phyloP scores from a whole-genome alignment of 2,329 filamentous ascomycete genomes.

The Taxawa tesnikishii region DNA sequence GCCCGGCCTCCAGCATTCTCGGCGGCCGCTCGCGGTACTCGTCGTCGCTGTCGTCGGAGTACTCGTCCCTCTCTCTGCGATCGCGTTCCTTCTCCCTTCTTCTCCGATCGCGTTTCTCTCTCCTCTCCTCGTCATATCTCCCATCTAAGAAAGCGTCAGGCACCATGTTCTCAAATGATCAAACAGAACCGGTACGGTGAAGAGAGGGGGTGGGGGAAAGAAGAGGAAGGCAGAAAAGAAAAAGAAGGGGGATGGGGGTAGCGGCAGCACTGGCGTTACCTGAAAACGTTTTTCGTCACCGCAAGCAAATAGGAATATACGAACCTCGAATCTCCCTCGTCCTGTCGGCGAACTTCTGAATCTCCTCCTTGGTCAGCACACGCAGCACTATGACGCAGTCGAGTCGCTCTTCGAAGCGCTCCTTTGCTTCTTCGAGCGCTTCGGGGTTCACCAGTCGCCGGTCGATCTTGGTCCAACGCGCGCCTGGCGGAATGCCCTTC shows the following conservation, averaged over 20 bases:
- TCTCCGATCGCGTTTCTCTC: conserved; percentile 11
- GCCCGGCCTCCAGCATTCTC: conserved; percentile 21
- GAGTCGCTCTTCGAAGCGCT: conserved; percentile 81
- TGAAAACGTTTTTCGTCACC: background rate
- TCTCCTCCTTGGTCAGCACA: conserved; percentile 78
- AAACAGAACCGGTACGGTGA: too few relatives aligned
- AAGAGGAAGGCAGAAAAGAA: background rate
- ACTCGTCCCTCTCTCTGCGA: conserved; percentile 20
- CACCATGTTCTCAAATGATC: background rate
- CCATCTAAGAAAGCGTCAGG: conserved; percentile 12
- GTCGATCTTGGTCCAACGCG: conserved; percentile 88
- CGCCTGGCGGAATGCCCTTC: conserved; percentile 44
- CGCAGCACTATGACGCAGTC: conserved; percentile 89
- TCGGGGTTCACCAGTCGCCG: conserved; percentile 81
- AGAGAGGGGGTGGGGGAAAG: too few relatives aligned
- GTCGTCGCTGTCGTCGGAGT: conserved; percentile 19
- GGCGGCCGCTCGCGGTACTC: conserved; percentile 16
- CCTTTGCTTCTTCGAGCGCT: conserved; percentile 73
- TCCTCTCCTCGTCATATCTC: conserved; percentile 13
- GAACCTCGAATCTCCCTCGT: conserved; percentile 64
- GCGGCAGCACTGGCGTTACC: too few relatives aligned
- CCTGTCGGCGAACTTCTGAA: conserved; percentile 71
- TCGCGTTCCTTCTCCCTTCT: conserved; percentile 14
- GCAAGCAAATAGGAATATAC: background rate
- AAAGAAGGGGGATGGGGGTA: too few relatives aligned